phyloP scores from a whole-genome alignment of 345 rosid species.

The Eucalyptus sideroxylon region DNA sequence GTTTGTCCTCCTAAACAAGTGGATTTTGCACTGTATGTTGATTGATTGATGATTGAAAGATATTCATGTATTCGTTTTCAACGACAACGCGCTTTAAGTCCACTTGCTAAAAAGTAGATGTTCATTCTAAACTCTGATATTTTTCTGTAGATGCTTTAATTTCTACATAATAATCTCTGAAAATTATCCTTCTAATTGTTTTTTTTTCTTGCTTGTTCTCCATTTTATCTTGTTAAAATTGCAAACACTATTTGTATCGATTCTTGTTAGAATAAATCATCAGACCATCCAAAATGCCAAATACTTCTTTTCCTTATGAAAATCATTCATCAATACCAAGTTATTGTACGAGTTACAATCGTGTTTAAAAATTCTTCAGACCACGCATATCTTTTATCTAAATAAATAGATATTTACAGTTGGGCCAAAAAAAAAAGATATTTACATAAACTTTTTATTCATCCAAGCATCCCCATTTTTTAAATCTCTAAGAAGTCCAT shows the following conservation, averaged over 20 bases:
- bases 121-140: not conserved
- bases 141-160: not conserved
- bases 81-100: not conserved
- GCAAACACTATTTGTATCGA: not conserved
- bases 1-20: not conserved
- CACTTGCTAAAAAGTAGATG: not conserved
- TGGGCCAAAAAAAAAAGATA: fast-evolving
- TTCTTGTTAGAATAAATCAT: not conserved
- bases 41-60: not conserved
- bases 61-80: not conserved
- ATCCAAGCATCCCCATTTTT: not conserved
- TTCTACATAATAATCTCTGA: not conserved
- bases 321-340: not conserved
- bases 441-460: not conserved
- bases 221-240: not conserved
- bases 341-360: not conserved
- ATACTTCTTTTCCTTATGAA: not conserved
- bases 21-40: not conserved
- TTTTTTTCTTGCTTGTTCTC: not conserved
- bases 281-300: not conserved
- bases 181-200: not conserved
- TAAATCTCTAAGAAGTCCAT: not conserved
- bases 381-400: not conserved
- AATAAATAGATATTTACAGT: not conserved
- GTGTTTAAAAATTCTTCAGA: not conserved